Conservation (phyloP, 2,329 filamentous ascomycete genomes). For the Beauveria sp. region DNA sequence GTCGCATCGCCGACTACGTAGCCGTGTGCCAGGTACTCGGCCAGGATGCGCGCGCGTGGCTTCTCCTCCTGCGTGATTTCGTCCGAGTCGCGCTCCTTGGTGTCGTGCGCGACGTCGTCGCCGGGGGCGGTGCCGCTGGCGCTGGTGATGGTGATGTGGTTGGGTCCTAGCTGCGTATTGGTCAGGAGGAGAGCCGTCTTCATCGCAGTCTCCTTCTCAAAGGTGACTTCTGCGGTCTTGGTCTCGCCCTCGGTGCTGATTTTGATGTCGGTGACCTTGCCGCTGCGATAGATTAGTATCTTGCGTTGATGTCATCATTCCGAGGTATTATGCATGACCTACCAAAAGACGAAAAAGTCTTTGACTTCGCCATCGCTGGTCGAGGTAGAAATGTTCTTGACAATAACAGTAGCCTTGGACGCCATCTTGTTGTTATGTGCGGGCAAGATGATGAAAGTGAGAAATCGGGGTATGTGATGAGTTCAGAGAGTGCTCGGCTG, state of each 20-base stretch:
- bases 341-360: conserved; percentile 98
- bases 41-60: conserved; percentile 82
- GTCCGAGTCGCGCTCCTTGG: conserved; percentile 51
- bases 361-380: conserved; percentile 86
- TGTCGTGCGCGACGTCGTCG: conserved; percentile 51
- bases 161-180: conserved; percentile 86
- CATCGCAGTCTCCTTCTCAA: conserved; percentile 88
- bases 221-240: conserved; percentile 85
- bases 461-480: neutral
- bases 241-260: conserved; percentile 60
- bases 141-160: conserved; percentile 70
- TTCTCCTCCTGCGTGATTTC: conserved; percentile 94
- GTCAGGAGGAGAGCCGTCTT: conserved; percentile 96
- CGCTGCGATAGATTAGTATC: conserved; percentile 43
- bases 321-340: conserved; percentile 24
- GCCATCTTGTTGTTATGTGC: conserved; percentile 39
- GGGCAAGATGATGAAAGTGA: neutral
- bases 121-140: conserved; percentile 56
- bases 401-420: conserved; percentile 62
- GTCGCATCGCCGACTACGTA: conserved; percentile 72
- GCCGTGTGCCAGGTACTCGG: conserved; percentile 93
- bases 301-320: too few relatives aligned
- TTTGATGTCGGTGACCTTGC: conserved; percentile 82
- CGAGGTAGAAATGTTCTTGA: conserved; percentile 76
- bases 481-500: neutral